phyloP scores from a whole-genome alignment of 2,329 filamentous ascomycete species.

The Hirsutella rhossiliensis region DNA sequence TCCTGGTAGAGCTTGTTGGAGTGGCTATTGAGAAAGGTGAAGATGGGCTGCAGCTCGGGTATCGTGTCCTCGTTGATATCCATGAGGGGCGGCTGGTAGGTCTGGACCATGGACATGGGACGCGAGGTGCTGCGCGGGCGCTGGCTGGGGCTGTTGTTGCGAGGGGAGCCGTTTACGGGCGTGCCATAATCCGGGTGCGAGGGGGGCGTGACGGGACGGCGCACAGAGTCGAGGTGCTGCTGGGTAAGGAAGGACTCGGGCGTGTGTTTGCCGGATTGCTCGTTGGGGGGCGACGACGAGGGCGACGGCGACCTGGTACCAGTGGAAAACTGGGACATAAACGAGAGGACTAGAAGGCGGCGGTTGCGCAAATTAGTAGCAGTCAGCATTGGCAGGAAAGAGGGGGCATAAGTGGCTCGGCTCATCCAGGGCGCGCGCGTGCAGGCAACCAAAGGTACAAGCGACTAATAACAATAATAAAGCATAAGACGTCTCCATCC shows the following conservation, averaged over 20 bases:
- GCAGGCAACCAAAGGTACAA: neutral
- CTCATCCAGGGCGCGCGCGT: neutral
- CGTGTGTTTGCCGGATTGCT: slow-evolving; percentile 18
- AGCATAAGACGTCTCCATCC: neutral
- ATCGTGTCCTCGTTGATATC: slow-evolving; percentile 75
- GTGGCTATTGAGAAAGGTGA: slow-evolving; percentile 87
- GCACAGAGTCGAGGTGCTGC: slow-evolving; percentile 10
- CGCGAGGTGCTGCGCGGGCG: slow-evolving; percentile 45
- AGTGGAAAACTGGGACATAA: slow-evolving; percentile 70
- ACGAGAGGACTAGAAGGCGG: slow-evolving; percentile 58
- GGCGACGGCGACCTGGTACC: slow-evolving; percentile 32
- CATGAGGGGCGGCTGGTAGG: slow-evolving; percentile 77
- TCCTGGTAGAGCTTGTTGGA: slow-evolving; percentile 96
- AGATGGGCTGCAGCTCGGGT: slow-evolving; percentile 88
- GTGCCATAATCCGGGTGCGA: slow-evolving; percentile 28
- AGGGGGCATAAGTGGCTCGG: slow-evolving; percentile 2
- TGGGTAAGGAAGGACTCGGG: slow-evolving; percentile 20
- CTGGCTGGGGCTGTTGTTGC: slow-evolving; percentile 22
- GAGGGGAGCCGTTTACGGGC: slow-evolving; percentile 28
- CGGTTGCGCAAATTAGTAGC: neutral
- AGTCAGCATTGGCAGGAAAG: neutral
- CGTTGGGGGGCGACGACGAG: slow-evolving; percentile 29
- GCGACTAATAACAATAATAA: neutral
- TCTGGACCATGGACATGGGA: slow-evolving; percentile 75
- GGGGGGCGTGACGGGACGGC: slow-evolving; percentile 26